A percentile compares a stretch with the other conserved stretches of the same genome.
Conservation (phyloP, 2,329 filamentous ascomycete species). For the Alternaria triticina region DNA sequence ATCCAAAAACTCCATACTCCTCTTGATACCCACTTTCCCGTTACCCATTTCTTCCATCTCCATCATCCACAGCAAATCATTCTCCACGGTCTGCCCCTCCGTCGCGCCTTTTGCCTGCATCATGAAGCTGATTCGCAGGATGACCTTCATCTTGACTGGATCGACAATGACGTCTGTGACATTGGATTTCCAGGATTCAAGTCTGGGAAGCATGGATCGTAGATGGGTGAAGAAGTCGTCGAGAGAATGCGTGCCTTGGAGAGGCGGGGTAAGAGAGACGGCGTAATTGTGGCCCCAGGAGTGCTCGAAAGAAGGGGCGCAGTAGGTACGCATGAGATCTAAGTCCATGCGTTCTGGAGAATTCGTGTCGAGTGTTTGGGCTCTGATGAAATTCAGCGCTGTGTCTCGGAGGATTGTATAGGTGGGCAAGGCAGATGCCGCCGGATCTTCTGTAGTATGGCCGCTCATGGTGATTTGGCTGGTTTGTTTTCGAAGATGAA, state of each 20-base stretch:
- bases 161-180: slow-evolving; percentile 36
- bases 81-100: slow-evolving; percentile 25
- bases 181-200: slow-evolving; percentile 29
- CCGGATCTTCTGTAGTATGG: not conserved
- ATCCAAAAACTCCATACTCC: slow-evolving; percentile 44
- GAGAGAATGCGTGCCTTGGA: slow-evolving; percentile 23
- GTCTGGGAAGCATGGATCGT: slow-evolving; percentile 22
- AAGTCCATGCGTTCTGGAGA: slow-evolving; percentile 17
- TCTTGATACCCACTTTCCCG: slow-evolving; percentile 24
- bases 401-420: slow-evolving; percentile 24
- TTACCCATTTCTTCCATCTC: slow-evolving; percentile 24
- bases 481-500: not conserved
- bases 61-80: slow-evolving; percentile 45
- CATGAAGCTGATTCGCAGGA: slow-evolving; percentile 30
- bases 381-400: slow-evolving; percentile 23
- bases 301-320: slow-evolving; percentile 26
- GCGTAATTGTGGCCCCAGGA: slow-evolving; percentile 41
- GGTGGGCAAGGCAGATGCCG: not conserved
- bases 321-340: slow-evolving; percentile 21
- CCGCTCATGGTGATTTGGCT: not conserved
- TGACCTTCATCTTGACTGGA: slow-evolving; percentile 23
- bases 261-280: slow-evolving; percentile 23
- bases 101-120: slow-evolving; percentile 27
- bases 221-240: slow-evolving; percentile 32
- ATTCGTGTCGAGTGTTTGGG: slow-evolving; percentile 7